A percentile compares a stretch with the other conserved stretches of the same genome.
Conservation (phyloP, 2,329 filamentous ascomycete genomes). For the Fusarium haematococcum region DNA sequence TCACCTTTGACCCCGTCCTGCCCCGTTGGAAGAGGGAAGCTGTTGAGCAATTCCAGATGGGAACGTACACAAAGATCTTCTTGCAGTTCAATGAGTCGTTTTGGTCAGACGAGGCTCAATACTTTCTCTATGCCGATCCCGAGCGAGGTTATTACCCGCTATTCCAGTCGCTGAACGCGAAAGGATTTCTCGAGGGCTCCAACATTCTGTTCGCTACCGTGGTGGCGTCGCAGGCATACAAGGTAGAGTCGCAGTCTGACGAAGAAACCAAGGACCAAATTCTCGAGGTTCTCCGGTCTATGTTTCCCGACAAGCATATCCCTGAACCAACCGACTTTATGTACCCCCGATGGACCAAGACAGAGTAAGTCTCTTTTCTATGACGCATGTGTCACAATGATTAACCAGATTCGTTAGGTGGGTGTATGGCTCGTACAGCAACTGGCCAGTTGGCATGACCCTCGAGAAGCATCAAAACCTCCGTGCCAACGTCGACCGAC, state of each 20-base stretch:
- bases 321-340: slow-evolving; percentile 71
- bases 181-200: slow-evolving; percentile 69
- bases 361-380: slow-evolving; percentile 32
- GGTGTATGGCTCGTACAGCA: slow-evolving; percentile 73
- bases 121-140: slow-evolving; percentile 59
- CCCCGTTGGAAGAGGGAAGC: slow-evolving; percentile 74
- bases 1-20: slow-evolving; percentile 68
- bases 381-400: background rate
- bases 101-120: slow-evolving; percentile 63
- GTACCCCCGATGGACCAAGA: slow-evolving; percentile 59
- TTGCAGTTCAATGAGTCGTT: slow-evolving; percentile 76
- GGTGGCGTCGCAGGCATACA: slow-evolving; percentile 50
- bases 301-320: slow-evolving; percentile 70
- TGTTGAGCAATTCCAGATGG: slow-evolving; percentile 75
- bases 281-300: slow-evolving; percentile 67
- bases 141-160: slow-evolving; percentile 63
- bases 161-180: slow-evolving; percentile 71
- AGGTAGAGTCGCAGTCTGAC: slow-evolving; percentile 70
- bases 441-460: slow-evolving; percentile 74
- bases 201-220: slow-evolving; percentile 74
- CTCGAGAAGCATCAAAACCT: slow-evolving; percentile 76
- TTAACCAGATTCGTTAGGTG: slow-evolving; percentile 44
- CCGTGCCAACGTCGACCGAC: slow-evolving; percentile 69
- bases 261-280: slow-evolving; percentile 67
- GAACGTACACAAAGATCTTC: slow-evolving; percentile 80